Percentiles rank a stretch among this genome's conserved stretches.
phyloP scores from a whole-genome alignment of 116 monocot genomes.

The Papilionanthe hybrid region DNA sequence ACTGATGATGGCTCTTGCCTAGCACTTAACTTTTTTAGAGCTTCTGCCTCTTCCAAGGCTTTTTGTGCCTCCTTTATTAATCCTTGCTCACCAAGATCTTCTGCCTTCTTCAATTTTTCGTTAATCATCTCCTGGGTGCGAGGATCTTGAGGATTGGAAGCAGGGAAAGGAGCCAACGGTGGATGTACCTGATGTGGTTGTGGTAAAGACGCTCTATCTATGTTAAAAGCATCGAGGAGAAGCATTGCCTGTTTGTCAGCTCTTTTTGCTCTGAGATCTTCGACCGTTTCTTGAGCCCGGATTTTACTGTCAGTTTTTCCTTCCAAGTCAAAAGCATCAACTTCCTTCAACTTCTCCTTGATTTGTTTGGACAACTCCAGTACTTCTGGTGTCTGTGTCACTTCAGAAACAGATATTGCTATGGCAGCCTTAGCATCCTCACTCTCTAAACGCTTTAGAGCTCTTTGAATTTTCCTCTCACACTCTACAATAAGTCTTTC shows the following conservation, averaged over 20 bases:
- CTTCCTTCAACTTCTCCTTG: conserved; percentile 90
- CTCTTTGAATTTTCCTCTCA: conserved; percentile 93
- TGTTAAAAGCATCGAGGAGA: conserved; percentile 59
- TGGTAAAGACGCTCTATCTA: conserved; percentile 36
- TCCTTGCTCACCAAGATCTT: conserved; percentile 74
- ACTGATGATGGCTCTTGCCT: conserved; percentile 50
- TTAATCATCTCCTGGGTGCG: conserved; percentile 54
- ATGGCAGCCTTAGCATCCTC: conserved; percentile 99
- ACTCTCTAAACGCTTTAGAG: conserved; percentile 79
- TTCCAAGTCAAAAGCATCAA: conserved; percentile 82
- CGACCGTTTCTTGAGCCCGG: conserved; percentile 60
- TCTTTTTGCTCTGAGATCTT: conserved; percentile 79
- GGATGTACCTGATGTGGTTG: conserved; percentile 31
- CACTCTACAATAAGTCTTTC: conserved; percentile 94
- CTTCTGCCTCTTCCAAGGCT: conserved; percentile 87
- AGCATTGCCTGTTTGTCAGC: conserved; percentile 72
- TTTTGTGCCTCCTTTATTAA: conserved; percentile 88
- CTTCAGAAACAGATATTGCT: conserved; percentile 93
- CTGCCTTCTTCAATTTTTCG: conserved; percentile 51
- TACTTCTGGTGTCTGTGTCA: conserved; percentile 71
- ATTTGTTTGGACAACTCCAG: conserved; percentile 82
- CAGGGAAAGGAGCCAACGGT: conserved; percentile 20
- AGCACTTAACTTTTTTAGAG: conserved; percentile 70
- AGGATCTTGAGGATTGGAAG: conserved; percentile 32
- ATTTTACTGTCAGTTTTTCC: conserved; percentile 85